Base-by-base conservation (phyloP, 208 protist genomes). In the Leishmania amazonensis region DNA sequence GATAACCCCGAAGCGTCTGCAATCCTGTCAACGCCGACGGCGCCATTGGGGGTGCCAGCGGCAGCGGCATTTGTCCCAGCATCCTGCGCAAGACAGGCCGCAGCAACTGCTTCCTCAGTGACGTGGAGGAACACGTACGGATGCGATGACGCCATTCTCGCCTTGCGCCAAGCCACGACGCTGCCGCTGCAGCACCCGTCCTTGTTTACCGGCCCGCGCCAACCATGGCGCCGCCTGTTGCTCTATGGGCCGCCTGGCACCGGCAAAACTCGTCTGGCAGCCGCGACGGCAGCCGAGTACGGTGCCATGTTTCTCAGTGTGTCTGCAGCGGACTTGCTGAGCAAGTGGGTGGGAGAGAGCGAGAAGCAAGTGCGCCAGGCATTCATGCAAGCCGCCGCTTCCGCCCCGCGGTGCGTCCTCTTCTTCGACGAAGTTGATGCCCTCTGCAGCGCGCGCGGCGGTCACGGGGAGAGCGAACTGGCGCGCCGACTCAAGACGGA, bases 401-500 rank as follows among this genome's bases (percentile, higher is more conserved):
- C 80, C 17, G 71, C 84, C 21, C 81, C 80, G 7, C 93, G 89
- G 24, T 91, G 91, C 81, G 84, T 99, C 13, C 85, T 99, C 17
- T 99, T 99, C 87, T 90, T 99, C 58, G 98, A 99, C 82, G 98
- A 99, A 83, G 85, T 99, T 35, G 98, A 99, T 73, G 97, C 96
- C 8, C 86, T 99, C 45, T 96, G 97, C 75, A 86, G 93, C 51
- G 78, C 75, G 35, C 89, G 98, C 35, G 94, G 94, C 72, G 88
- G 75, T 60, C 70, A 86, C 21, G 88, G 89, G 13, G 96, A 98
- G 86, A 95, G 91, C 47, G 95, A 98, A 73, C 88, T 91, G 3
- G 91, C 98, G 9, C 90, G 99, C 19, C 92, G 99, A 28, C 93
- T 99, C 60, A 99, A 99, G 88, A 99, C 99, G 40, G 99, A 99